These are phyloP conservation scores for Rhododendron ovatum DNA, from an alignment of 148 eudicot species.

Conservation along the genomic window DNA sequence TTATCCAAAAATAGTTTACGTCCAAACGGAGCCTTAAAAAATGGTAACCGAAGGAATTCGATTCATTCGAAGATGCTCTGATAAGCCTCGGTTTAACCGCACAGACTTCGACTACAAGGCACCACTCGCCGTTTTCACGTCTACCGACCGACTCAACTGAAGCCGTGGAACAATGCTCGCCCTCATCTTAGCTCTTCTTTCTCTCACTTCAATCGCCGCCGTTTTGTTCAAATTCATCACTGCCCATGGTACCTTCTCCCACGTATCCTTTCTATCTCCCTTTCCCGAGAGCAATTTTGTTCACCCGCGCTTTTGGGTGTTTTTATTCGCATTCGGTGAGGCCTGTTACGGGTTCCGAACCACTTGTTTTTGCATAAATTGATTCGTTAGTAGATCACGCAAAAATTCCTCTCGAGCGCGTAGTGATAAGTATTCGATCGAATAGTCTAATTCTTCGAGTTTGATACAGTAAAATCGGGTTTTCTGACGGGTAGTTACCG, in stretches of 20 bases:
- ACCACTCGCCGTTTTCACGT: background rate
- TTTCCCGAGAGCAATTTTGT: background rate
- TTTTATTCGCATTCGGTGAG: background rate
- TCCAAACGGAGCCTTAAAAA: too few relatives aligned
- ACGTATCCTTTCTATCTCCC: background rate
- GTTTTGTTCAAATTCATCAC: conserved; percentile 43
- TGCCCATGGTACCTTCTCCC: conserved; percentile 47
- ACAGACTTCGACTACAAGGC: background rate
- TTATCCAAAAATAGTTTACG: too few relatives aligned
- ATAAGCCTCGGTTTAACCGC: background rate
- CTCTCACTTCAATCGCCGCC: conserved; percentile 23
- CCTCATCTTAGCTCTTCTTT: conserved; percentile 21
- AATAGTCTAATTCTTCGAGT: too few relatives aligned
- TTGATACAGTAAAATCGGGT: too few relatives aligned
- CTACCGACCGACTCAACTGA: background rate
- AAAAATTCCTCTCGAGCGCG: background rate
- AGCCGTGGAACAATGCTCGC: conserved; percentile 16
- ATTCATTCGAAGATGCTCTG: background rate
- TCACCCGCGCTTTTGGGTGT: background rate
- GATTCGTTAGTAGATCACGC: background rate
- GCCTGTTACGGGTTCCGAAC: background rate
- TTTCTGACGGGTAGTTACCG: too few relatives aligned
- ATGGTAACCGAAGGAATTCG: too few relatives aligned
- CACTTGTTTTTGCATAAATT: too few relatives aligned
- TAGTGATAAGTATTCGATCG: background rate